Base-by-base conservation (phyloP, 306 rosid genomes). In the Acmispon strigosus region DNA sequence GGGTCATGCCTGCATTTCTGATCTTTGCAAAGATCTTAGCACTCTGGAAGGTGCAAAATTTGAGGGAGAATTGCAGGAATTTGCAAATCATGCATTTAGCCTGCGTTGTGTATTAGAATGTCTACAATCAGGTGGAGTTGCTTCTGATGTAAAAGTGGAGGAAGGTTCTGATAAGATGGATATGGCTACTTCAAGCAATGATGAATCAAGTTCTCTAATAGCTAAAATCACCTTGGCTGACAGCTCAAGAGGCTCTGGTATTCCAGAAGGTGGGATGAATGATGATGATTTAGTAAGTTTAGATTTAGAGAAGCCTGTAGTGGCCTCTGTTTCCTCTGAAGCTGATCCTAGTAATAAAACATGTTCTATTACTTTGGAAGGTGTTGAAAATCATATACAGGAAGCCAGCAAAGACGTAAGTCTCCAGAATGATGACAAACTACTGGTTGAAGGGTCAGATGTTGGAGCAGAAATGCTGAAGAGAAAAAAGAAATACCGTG, bases 71-170 rank as follows among this genome's bases (percentile, higher is more conserved):
- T 74, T 95, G 66, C 99, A 95, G 89, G 96, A 95, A 85, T 95
- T 95, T 29, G 97, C 99, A 47, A 95, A 95, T 84, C 99, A 95
- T 69, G 97, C 99, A 68, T 95, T 86, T 77, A 95, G 99, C 86
- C 89, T 95, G 63, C 92, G 97, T 58, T 89, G 95, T 76, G 87
- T 91, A 50, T 81, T 95, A 80, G 96, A 95, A 79, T 95, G 99
- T 80, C 80, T 95, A 66, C 89, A 80, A 80, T 82, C 96, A 50
- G 97, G 99, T 50, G 99, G 99, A 72, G 82, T 86, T 74, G 81
- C 84, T 53, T 77, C 80, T 29, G 80, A 87, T 79, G 80, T 44
- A 53, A 80, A 86, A 79, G 74, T 61, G 20, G 87, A 76, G 22
- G 91, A 83, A 83, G 81, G 68, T 60, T 75, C 20, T 50, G 78